These are phyloP conservation scores for Nevesoporus exiguus DNA, from an alignment of 768 basidiomycete genomes.

Conservation along the genomic window DNA sequence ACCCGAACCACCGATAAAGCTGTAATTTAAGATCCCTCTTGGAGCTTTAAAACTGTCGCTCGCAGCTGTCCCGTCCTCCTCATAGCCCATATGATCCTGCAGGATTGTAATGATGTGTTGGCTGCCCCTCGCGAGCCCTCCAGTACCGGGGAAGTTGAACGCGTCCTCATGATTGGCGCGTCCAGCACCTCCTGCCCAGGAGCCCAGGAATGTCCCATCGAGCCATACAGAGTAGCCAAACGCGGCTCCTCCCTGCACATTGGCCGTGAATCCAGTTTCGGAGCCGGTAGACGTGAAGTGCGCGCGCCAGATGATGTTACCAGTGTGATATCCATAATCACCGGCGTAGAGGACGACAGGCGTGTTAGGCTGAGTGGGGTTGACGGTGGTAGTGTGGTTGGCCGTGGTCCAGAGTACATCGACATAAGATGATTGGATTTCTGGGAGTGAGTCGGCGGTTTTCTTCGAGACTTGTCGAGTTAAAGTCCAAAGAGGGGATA, in stretches of 20 bases:
- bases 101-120: constrained; percentile 47
- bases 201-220: constrained; percentile 45
- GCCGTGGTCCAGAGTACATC: constrained; percentile 45
- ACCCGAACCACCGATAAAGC: constrained; percentile 39
- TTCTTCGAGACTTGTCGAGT: constrained; percentile 15
- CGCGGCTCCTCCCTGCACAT: constrained; percentile 43
- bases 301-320: constrained; percentile 50
- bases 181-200: constrained; percentile 24
- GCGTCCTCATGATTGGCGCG: constrained; percentile 14
- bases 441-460: constrained; percentile 30
- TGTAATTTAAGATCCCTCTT: constrained; percentile 46
- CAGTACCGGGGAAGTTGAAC: constrained; percentile 10
- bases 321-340: constrained; percentile 51
- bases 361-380: constrained; percentile 37
- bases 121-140: constrained; percentile 21
- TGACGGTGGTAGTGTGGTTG: constrained; percentile 39
- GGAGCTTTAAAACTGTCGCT: constrained; percentile 48
- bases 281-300: constrained; percentile 46
- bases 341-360: constrained; percentile 45
- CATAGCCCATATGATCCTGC: constrained; percentile 54
- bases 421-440: constrained; percentile 38
- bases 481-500: not conserved
- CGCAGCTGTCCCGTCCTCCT: constrained; percentile 42
- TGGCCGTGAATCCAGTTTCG: constrained; percentile 41
- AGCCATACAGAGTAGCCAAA: constrained; percentile 53